Evolutionary conservation across 2,329 filamentous ascomycete genomes (phyloP).

Genomic region (Furcasterigmium sp.): DNA sequence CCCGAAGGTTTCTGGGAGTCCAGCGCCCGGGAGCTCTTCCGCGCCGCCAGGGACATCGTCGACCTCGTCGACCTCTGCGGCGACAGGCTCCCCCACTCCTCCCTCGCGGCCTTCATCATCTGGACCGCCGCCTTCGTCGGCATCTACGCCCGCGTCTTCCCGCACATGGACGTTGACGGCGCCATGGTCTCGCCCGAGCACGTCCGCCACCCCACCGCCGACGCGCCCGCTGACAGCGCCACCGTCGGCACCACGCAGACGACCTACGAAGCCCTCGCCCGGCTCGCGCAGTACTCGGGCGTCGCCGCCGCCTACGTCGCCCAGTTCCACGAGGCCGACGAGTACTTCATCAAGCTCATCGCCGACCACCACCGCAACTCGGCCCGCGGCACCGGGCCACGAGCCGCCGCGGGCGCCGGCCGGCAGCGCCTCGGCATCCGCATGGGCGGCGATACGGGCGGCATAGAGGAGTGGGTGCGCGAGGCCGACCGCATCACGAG

Average conservation of each 20-base stretch:
- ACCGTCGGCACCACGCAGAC: conserved; percentile 1
- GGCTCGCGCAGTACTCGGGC: conserved; percentile 5
- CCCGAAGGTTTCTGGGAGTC: conserved; percentile 56
- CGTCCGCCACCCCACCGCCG: background rate
- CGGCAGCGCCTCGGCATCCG: conserved; percentile 29
- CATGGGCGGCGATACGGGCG: conserved; percentile 39
- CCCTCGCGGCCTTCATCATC: conserved; percentile 60
- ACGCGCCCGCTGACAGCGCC: conserved; percentile 13
- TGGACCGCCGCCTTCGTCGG: conserved; percentile 63
- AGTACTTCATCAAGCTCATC: conserved; percentile 6
- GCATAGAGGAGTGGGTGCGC: conserved; percentile 49
- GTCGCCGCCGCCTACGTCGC: conserved; percentile 7
- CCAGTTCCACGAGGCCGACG: conserved; percentile 7
- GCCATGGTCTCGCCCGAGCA: conserved; percentile 42
- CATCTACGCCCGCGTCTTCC: conserved; percentile 62
- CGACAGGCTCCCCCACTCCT: conserved; percentile 60
- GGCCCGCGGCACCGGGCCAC: background rate
- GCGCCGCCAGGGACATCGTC: conserved; percentile 56
- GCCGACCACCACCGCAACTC: conserved; percentile 7
- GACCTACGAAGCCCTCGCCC: conserved; percentile 4
- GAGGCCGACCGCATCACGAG: conserved; percentile 33
- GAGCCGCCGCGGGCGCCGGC: background rate
- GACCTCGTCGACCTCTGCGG: conserved; percentile 59
- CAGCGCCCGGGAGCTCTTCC: conserved; percentile 58
- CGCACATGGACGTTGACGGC: conserved; percentile 57